Percentiles rank a stretch among this genome's conserved stretches.
phyloP scores from a whole-genome alignment of 2,329 filamentous ascomycete genomes.

The Sordariomycetes sp. region DNA sequence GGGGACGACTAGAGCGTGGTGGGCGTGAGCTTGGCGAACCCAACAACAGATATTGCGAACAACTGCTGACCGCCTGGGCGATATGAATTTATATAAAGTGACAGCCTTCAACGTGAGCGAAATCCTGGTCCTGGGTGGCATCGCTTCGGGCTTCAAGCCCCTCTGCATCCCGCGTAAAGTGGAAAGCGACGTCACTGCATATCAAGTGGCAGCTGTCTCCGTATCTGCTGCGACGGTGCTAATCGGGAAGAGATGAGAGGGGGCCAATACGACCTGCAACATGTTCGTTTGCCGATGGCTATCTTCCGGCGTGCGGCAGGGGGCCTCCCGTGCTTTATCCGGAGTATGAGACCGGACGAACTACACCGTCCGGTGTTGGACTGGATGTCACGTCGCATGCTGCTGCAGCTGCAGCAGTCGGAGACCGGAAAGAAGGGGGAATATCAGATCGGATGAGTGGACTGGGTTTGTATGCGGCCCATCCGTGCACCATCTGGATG shows the following conservation, averaged over 20 bases:
- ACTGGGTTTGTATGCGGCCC: not conserved
- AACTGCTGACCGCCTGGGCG: not conserved
- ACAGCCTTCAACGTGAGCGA: not conserved
- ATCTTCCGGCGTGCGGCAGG: not conserved
- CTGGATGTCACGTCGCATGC: not conserved
- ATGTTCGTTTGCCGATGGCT: not conserved
- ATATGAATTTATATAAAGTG: conserved; percentile 5
- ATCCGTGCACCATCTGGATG: not conserved
- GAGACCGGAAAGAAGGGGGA: not conserved
- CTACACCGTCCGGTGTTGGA: not conserved
- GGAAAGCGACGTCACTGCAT: not conserved
- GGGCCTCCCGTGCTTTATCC: not conserved
- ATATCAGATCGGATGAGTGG: not conserved
- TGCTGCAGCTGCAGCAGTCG: not conserved
- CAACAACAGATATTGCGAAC: not conserved
- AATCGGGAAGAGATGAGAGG: not conserved
- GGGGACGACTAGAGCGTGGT: not conserved
- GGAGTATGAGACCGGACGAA: not conserved
- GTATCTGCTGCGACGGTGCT: not conserved
- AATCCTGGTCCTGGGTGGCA: not conserved
- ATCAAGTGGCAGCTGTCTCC: not conserved
- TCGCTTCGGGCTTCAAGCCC: not conserved
- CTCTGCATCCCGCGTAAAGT: not conserved
- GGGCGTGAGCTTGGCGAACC: not conserved
- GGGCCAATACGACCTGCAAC: not conserved